Base-by-base conservation (phyloP, 2,329 filamentous ascomycete species). In the Xylaria sp. region DNA sequence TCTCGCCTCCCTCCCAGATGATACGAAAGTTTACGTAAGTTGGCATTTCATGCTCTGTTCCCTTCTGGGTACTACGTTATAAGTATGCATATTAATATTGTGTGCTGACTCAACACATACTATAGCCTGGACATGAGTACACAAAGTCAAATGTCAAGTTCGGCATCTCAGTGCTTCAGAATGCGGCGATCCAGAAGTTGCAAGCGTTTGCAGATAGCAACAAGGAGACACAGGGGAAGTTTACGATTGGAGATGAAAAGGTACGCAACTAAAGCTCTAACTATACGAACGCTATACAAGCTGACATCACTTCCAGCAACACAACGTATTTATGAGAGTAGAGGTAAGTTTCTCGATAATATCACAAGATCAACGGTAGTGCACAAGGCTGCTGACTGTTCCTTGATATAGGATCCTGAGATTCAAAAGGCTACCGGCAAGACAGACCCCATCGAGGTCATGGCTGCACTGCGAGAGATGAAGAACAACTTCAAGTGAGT, bases 211-310 rank as follows among this genome's bases (percentile, higher is more conserved):
- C 92, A 1, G 87, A 91, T 57, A 83, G 85, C 63, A 94, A 97
- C 77, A 82, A 89, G 78, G 86, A 97, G 79, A 98, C 95, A 1
- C 94, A 97, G 76, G 95, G 95, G 49, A 92, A 93, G 74, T 98
- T 97, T 71, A 99, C 94, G 0, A 98, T 99, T 77, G 94, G 90
- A 0, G 93, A 99, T 73, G 95, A 99, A 79, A 98, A 98, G 89
- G 92, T 92, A 77, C 60, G 78, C 3, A 19, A 9, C 19, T 19
- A 23, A 40, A 25, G n/a, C n/a, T 21, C 17, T 17, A 33, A 17
- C 25, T 19, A 17, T 33, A n/a, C 2, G 15, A 38, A 11, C 37
- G 19, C 40, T 2, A 7, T 25, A 3, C 2, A 49, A 31, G 19
- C 63, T 71, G 50, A 71, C 25, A 33, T 6, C 7, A n/a, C 9